These are phyloP conservation scores for Bromus sterilis DNA, from an alignment of 176 grass and related monocot genomes.

Conservation along the genomic window DNA sequence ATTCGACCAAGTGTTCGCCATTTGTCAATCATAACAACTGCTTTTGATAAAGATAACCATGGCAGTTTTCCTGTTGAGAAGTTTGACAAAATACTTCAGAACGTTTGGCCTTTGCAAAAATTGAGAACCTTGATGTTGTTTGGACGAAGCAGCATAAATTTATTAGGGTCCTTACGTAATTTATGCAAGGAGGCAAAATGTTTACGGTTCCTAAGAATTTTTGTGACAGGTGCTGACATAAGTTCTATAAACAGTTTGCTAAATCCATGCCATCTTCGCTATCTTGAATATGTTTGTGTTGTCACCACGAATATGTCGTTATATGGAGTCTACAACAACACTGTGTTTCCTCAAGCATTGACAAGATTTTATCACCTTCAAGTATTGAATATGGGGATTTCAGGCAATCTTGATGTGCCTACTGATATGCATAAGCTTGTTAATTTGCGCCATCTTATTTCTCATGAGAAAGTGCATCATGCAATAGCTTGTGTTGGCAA, in stretches of 20 bases:
- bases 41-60: not conserved
- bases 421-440: no score
- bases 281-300: no score
- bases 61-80: not conserved
- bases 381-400: no score
- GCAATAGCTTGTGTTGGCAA: no score
- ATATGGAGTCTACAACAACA: no score
- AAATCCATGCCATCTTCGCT: not conserved
- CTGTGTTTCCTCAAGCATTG: no score
- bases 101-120: not conserved
- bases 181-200: not conserved
- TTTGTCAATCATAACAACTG: constrained; percentile 14
- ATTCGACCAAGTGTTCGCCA: not conserved
- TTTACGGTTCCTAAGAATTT: not conserved
- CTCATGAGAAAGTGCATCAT: no score
- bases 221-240: not conserved
- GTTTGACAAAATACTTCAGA: not conserved
- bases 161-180: not conserved
- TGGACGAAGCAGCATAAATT: not conserved
- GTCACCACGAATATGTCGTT: no score
- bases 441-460: no score
- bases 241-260: not conserved
- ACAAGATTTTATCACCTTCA: no score
- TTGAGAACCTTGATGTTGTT: constrained; percentile 24
- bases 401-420: no score